These are phyloP conservation scores for Hypholoma sublateritium DNA, from an alignment of 768 basidiomycete genomes.

Conservation along the genomic window DNA sequence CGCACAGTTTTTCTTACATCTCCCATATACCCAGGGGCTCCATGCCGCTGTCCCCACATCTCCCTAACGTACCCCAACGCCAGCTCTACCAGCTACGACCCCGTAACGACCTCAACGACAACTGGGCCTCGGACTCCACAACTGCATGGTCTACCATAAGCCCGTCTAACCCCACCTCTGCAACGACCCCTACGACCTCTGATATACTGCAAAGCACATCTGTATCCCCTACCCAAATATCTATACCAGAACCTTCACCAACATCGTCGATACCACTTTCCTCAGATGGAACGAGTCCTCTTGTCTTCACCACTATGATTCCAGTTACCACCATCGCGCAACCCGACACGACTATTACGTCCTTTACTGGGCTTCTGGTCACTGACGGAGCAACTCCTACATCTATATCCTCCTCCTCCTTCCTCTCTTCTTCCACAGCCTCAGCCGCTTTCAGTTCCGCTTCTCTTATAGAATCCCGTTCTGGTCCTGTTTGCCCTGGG, in stretches of 20 bases:
- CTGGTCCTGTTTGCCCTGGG: conserved; percentile 57
- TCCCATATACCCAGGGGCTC: conserved; percentile 18
- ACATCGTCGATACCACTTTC: neutral
- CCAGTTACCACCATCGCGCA: conserved; percentile 39
- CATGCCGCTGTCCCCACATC: conserved; percentile 10
- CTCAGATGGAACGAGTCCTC: conserved; percentile 7
- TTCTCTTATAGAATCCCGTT: conserved; percentile 18
- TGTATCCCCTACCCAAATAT: conserved; percentile 2
- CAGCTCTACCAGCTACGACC: conserved; percentile 16
- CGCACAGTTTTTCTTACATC: conserved; percentile 3
- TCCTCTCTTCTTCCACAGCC: conserved; percentile 20
- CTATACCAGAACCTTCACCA: conserved; percentile 3
- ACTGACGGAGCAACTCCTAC: conserved; percentile 20
- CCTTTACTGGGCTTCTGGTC: conserved; percentile 35
- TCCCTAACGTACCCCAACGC: conserved; percentile 7
- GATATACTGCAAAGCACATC: conserved; percentile 9
- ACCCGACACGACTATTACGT: conserved; percentile 41
- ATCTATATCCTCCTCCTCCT: conserved; percentile 17
- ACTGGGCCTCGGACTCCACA: conserved; percentile 7
- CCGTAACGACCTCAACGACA: conserved; percentile 14
- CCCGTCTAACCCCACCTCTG: neutral
- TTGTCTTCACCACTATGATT: conserved; percentile 33
- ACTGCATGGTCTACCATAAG: conserved; percentile 6
- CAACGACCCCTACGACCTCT: conserved; percentile 5
- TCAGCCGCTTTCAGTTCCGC: conserved; percentile 26